Conservation (phyloP, 169 alveolate species). For the Neospora caninum region DNA sequence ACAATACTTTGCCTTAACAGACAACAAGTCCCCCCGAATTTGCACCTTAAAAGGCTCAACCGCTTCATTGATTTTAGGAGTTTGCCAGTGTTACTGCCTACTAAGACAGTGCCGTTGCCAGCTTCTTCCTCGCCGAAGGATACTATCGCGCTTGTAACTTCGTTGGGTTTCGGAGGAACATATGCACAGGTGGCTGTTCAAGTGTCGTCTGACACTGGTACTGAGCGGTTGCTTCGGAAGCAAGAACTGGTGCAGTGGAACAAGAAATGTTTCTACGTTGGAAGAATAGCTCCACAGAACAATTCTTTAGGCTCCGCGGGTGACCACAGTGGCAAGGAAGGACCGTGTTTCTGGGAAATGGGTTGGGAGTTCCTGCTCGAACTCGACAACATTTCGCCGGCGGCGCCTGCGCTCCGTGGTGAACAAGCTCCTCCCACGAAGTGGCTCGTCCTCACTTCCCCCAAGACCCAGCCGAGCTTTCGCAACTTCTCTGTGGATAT, state of each 20-base stretch:
- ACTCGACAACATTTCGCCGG: not conserved
- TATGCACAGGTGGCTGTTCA: slow-evolving; percentile 71
- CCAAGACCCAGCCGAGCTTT: not conserved
- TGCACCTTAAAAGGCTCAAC: slow-evolving; percentile 70
- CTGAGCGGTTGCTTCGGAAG: not conserved
- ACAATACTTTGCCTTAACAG: slow-evolving; percentile 66
- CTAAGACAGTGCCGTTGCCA: slow-evolving; percentile 37
- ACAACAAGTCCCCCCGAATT: slow-evolving; percentile 73
- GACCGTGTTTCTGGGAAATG: not conserved
- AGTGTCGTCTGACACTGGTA: not conserved
- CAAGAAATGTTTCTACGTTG: not conserved
- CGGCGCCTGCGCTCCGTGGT: not conserved
- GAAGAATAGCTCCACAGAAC: not conserved
- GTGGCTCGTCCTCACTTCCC: not conserved
- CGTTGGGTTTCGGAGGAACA: slow-evolving; percentile 82
- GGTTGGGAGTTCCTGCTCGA: not conserved
- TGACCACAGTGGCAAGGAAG: not conserved
- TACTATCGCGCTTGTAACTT: slow-evolving; percentile 72
- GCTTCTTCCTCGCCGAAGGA: not conserved
- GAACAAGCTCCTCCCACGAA: not conserved
- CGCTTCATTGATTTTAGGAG: slow-evolving; percentile 25
- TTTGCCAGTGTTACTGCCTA: slow-evolving; percentile 40
- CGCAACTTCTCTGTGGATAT: not conserved
- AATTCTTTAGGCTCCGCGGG: not conserved
- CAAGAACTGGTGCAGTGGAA: not conserved